Evolutionary conservation across 768 basidiomycete genomes (phyloP), one percentile per base, ranked within the genome.

Genomic region (Phaffia australis): DNA sequence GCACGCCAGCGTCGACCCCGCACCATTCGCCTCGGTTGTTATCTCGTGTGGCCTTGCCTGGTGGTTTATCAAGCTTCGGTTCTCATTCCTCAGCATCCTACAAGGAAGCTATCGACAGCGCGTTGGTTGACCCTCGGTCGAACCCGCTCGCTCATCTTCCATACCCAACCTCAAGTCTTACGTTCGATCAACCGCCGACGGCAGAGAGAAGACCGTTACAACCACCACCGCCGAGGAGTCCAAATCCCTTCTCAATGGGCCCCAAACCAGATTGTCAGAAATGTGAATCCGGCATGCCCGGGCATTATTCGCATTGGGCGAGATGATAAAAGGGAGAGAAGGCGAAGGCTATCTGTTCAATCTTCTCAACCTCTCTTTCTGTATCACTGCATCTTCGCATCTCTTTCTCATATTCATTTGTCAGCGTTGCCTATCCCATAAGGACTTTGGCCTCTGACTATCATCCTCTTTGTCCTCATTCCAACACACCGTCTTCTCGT

Each of bases 251-350:
- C 55, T 56, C 69, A 56, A 69, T 69, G 69, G 69, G 69, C 9
- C 69, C 69, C 19, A 52, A 65, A n/a, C 60, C 64, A 19, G 69
- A 69, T 54, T 69, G 69, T 56, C 64, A 69, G 35, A 69, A 66
- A 46, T 69, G 69, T 51, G 11, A 46, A 29, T 8, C 25, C 9
- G 69, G 69, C 2, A 61, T 66, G 11, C 35, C 27, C 21, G 69
- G 69, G 14, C 69, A 69, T 35, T 69, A 46, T 42, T 64, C 60
- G 3, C 69, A 69, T 47, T 62, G 52, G 27, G 56, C 23, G 18
- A 50, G 55, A 14, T n/a, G 63, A 52, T 16, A 4, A 16, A 29
- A 51, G 9, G 18, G 21, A 18, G 48, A 49, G 46, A 19, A n/a
- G 46, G 27, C 16, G 42, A 23, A 8, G 23, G 27, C 35, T 42